Evolutionary conservation across 495 filamentous ascomycete species (phyloP).

Genomic region (Penicillium daleae): DNA sequence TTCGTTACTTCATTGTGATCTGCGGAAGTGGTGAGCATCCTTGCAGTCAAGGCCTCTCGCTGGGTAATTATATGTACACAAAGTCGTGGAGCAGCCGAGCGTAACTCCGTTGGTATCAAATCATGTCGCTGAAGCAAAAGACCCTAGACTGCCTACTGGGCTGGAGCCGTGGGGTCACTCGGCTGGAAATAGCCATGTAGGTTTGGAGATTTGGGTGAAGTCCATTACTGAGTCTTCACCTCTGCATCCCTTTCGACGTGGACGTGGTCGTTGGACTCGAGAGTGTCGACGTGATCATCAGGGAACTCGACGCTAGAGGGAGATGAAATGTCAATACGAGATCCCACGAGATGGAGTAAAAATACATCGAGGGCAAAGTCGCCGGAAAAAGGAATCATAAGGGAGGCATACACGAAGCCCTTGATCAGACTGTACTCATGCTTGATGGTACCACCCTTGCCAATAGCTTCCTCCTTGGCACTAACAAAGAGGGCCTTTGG

Average conservation of each 20-base stretch:
- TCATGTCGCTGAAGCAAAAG: constrained; percentile 23
- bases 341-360: constrained; percentile 13
- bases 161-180: constrained; percentile 1
- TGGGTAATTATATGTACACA: constrained; percentile 17
- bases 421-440: constrained; percentile 86
- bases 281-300: constrained; percentile 60
- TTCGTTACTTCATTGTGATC: constrained; percentile 8
- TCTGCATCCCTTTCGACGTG: constrained; percentile 75
- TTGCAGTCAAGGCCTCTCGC: not conserved
- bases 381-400: not conserved
- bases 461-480: constrained; percentile 69
- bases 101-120: constrained; percentile 24
- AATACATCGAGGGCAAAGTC: not conserved
- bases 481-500: constrained; percentile 38
- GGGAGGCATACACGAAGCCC: constrained; percentile 74
- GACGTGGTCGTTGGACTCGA: constrained; percentile 69
- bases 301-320: constrained; percentile 70
- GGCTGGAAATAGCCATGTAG: not conserved
- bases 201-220: not conserved
- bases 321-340: not conserved
- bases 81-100: constrained; percentile 17
- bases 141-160: constrained; percentile 3
- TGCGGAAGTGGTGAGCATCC: not conserved
- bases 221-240: constrained; percentile 67
- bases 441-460: constrained; percentile 78